Base-by-base conservation (phyloP, 2,329 filamentous ascomycete genomes). In the Epichloe gansuensis region DNA sequence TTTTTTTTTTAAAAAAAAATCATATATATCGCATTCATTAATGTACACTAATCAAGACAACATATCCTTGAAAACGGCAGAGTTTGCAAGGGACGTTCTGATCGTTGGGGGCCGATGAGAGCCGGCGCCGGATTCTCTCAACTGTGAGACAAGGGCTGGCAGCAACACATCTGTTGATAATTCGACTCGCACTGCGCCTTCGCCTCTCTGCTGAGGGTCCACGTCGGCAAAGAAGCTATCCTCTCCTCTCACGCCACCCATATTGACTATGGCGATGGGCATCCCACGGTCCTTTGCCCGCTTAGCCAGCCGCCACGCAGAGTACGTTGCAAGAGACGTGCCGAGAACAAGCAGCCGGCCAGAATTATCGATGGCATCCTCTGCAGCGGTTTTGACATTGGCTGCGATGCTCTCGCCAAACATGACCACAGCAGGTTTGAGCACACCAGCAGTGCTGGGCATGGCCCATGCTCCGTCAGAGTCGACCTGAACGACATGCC, bases 391-490 rank as follows among this genome's bases (percentile, higher is more conserved):
- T 66, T 94, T 96, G 38, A 90, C 82, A 1, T 69, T 61, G 1
- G 70, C 67, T 0, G 79, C 73, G 48, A 97, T 95, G 54, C 81
- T 90, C 68, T 97, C 93, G 15, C 93, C 93, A 65, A 97, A 97
- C 89, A 97, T 96, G 60, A 90, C 83, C 2, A 98, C 90, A 1
- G 87, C 87, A 3, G 93, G 93, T 64, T 97, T 97, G 51, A 98
- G 67, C 39, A 97, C 81, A 2, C 91, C 93, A 0, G 82, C 87
- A 2, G 77, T 81, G 58, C 81, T 83, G 0, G 71, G 70, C 5
- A 74, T 60, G 40, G 74, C 69, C 87, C 85, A 94, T 0, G 89
- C 91, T 0, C 91, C 91, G 50, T 96, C 89, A 1, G 63, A 60
- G 61, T 96, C 91, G 12, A 86, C 78, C 55, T 85, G 74, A 1